Conservation (phyloP, 768 basidiomycete species). For the Suillus decipiens region DNA sequence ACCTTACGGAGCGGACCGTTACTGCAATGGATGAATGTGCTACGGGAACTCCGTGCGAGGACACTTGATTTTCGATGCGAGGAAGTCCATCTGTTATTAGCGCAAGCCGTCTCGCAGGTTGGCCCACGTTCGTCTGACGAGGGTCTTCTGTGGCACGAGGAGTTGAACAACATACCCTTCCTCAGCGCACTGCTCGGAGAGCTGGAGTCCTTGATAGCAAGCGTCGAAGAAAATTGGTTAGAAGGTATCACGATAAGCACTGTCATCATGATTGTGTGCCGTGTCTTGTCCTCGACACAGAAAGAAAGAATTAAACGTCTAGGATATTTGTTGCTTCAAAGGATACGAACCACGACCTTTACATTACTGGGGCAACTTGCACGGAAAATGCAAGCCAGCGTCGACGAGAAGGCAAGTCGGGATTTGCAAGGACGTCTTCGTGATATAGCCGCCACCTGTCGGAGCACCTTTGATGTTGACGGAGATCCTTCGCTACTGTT, state of each 20-base stretch:
- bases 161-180: constrained; percentile 36
- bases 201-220: constrained; percentile 34
- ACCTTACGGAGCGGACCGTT: constrained; percentile 44
- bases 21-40: constrained; percentile 55
- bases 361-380: constrained; percentile 39
- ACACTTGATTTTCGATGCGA: constrained; percentile 39
- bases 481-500: constrained; percentile 19
- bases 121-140: constrained; percentile 30
- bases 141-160: constrained; percentile 42
- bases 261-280: constrained; percentile 35
- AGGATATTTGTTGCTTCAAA: constrained; percentile 31
- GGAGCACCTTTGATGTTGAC: constrained; percentile 34
- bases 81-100: constrained; percentile 44
- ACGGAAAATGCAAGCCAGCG: constrained; percentile 19
- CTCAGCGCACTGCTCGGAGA: constrained; percentile 38
- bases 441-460: constrained; percentile 42
- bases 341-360: constrained; percentile 32
- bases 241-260: constrained; percentile 34
- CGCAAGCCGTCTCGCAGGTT: constrained; percentile 47
- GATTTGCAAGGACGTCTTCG: constrained; percentile 30
- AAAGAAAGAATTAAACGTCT: constrained; percentile 16
- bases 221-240: constrained; percentile 45
- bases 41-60: constrained; percentile 42
- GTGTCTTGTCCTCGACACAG: constrained; percentile 35
- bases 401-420: constrained; percentile 14